These are phyloP conservation scores for Solanum pinnatisectum DNA, from an alignment of 257 asterid species.

Conservation along the genomic window DNA sequence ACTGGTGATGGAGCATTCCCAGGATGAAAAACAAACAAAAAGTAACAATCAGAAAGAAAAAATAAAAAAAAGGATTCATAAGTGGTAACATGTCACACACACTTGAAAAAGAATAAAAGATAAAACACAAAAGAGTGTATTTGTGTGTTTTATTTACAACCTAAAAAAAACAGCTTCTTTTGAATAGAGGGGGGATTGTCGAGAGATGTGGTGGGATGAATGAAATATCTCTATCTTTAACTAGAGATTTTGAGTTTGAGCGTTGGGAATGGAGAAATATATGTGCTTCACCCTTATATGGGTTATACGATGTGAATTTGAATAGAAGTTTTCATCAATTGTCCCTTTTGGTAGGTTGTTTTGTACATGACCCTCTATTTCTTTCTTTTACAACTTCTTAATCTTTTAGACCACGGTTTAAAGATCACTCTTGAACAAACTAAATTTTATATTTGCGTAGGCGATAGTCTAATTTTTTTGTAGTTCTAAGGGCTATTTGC, in stretches of 20 bases:
- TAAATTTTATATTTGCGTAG: too few species aligned
- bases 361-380: background rate
- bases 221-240: background rate
- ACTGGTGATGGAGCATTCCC: conserved; percentile 10
- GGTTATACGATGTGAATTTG: background rate
- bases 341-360: too few species aligned
- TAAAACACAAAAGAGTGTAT: conserved; percentile 21
- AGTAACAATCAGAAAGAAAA: conserved; percentile 25
- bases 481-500: background rate
- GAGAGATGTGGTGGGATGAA: background rate
- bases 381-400: background rate
- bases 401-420: background rate
- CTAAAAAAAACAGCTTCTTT: conserved; percentile 17
- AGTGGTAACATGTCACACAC: conserved; percentile 52
- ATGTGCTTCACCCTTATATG: background rate
- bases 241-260: background rate
- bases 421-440: background rate
- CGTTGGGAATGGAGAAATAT: background rate
- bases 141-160: conserved; percentile 18
- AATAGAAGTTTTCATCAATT: background rate
- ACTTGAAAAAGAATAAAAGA: conserved; percentile 40
- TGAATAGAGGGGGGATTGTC: conserved; percentile 21
- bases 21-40: conserved; percentile 54
- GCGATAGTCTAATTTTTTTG: too few species aligned
- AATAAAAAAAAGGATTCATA: conserved; percentile 7